Evolutionary conservation across 2,329 filamentous ascomycete genomes (phyloP).

Genomic region (Penicillium sp.): DNA sequence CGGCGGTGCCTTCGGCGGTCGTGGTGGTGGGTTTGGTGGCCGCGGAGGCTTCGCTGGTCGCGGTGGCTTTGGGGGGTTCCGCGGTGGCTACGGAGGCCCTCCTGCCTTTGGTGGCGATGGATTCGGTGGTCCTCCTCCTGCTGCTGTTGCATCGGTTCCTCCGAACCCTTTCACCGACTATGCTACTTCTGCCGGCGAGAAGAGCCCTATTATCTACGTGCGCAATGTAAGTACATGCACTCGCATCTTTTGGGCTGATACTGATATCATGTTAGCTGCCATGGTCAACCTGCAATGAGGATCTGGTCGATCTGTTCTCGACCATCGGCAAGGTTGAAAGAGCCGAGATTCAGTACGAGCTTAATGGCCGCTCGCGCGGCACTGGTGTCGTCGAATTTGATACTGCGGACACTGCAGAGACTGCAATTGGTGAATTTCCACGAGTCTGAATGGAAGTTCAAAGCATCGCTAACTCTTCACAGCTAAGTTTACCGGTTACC

Average conservation of each 20-base stretch:
- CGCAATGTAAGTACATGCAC: conserved; percentile 72
- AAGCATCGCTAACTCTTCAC: conserved; percentile 20
- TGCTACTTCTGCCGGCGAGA: conserved; percentile 79
- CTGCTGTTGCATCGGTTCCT: conserved; percentile 48
- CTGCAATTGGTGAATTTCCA: conserved; percentile 64
- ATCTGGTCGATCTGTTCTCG: conserved; percentile 90
- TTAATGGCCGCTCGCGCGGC: conserved; percentile 88
- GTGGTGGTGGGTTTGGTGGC: conserved; percentile 39
- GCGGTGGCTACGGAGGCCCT: conserved; percentile 45
- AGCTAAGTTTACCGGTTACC: conserved; percentile 95
- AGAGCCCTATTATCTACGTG: conserved; percentile 81
- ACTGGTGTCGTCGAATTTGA: conserved; percentile 97
- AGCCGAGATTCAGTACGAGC: conserved; percentile 98
- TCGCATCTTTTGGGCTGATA: not conserved
- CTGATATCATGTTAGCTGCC: conserved; percentile 61
- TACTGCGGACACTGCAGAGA: conserved; percentile 74
- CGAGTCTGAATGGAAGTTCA: not conserved
- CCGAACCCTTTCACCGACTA: conserved; percentile 92
- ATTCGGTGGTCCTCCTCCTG: conserved; percentile 36
- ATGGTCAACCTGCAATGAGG: conserved; percentile 98
- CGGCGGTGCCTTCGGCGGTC: conserved; percentile 55
- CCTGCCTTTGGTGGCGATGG: conserved; percentile 31
- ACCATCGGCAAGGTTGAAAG: conserved; percentile 98
- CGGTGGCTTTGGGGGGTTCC: conserved; percentile 47
- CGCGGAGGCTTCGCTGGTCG: conserved; percentile 54